Evolutionary conservation across 1,284 basidiomycete species (phyloP).

Genomic region (Heterobasidion occidentale): DNA sequence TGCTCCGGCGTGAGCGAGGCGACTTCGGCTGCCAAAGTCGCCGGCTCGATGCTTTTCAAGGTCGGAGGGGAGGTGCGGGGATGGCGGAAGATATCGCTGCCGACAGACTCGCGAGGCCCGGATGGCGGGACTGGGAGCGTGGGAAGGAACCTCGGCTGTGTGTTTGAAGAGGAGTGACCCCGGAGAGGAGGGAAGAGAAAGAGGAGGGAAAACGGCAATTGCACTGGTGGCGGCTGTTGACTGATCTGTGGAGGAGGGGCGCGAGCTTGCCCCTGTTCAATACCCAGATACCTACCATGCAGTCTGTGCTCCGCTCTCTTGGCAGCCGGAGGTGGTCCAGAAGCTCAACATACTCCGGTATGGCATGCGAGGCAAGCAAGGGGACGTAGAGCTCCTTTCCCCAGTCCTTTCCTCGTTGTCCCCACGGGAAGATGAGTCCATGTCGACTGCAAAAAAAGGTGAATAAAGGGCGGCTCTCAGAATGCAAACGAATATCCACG

Average conservation of each 20-base stretch:
- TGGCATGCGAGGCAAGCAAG: conserved; percentile 53
- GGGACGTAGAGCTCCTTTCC: conserved; percentile 89
- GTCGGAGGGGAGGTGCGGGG: neutral
- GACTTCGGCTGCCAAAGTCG: conserved; percentile 33
- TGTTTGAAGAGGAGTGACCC: neutral
- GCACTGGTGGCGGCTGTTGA: conserved; percentile 9
- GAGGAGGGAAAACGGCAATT: neutral
- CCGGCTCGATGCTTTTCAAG: neutral
- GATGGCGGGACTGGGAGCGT: neutral
- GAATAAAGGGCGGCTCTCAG: conserved; percentile 1
- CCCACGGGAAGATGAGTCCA: conserved; percentile 83
- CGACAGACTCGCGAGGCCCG: neutral
- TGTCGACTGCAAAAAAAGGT: conserved; percentile 54
- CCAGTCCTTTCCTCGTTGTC: conserved; percentile 58
- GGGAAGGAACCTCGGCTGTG: neutral
- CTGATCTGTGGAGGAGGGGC: conserved; percentile 22
- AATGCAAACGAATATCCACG: conserved; percentile 24
- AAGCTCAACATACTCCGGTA: conserved; percentile 83
- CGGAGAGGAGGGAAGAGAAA: conserved; percentile 1
- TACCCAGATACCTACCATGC: conserved; percentile 80
- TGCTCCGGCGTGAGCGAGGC: conserved; percentile 51
- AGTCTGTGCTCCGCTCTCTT: conserved; percentile 48
- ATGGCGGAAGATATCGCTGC: neutral
- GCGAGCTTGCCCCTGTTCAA: conserved; percentile 66
- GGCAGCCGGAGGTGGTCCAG: conserved; percentile 76